phyloP scores from a whole-genome alignment of 768 basidiomycete genomes.

The Russula emetica region DNA sequence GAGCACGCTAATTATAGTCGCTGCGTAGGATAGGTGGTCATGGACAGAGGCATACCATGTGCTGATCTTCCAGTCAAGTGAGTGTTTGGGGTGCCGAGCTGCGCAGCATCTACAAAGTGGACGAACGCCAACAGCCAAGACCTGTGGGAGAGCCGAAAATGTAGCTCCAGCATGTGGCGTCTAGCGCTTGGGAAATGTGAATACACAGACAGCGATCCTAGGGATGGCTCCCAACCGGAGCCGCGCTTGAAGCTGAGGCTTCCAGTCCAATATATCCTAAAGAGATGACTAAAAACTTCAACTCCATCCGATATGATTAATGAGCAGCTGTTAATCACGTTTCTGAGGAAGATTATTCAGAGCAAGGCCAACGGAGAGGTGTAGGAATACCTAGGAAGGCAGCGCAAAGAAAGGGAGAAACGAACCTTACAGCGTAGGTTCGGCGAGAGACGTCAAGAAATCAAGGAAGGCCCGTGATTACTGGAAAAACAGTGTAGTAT shows the following conservation, averaged over 20 bases:
- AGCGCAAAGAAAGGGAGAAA: no score
- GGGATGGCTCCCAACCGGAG: neutral
- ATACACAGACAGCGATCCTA: neutral
- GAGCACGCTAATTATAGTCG: no score
- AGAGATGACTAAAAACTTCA: neutral
- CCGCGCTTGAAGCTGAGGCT: neutral
- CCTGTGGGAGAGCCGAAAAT: neutral
- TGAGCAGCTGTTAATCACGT: no score
- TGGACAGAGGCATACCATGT: neutral
- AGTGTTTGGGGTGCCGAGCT: neutral
- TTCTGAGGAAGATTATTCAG: no score
- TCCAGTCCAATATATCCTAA: neutral
- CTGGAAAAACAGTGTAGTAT: no score
- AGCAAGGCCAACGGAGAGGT: no score
- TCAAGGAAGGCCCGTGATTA: no score
- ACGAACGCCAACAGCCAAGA: neutral
- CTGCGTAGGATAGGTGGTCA: no score
- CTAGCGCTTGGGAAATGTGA: neutral
- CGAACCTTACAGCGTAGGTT: no score
- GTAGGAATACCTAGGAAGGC: no score
- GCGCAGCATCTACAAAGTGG: neutral
- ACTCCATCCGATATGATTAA: no score
- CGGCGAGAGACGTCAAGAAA: no score
- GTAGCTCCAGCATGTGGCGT: neutral
- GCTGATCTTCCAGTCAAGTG: neutral